Conservation (phyloP, 371 early-diverging fungal species). For the Mortierella sp. region DNA sequence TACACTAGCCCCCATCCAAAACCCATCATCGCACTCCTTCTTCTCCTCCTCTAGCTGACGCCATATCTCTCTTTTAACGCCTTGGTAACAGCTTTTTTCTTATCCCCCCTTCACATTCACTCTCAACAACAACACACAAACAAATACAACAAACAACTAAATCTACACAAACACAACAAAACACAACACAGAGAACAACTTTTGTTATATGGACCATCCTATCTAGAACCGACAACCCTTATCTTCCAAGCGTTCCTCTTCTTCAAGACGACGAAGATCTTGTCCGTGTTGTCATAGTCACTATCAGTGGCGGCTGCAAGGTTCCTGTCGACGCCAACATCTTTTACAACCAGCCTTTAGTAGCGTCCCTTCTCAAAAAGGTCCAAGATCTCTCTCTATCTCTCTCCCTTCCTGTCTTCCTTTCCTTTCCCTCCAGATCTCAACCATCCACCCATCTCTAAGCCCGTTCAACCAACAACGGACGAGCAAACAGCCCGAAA, state of each 20-base stretch:
- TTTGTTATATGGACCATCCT: neutral
- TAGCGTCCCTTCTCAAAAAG: neutral
- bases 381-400: neutral
- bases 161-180: neutral
- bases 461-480: neutral
- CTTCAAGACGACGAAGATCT: neutral
- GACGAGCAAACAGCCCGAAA: neutral
- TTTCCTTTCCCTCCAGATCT: neutral
- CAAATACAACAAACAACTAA: neutral
- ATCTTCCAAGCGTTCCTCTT: conserved; percentile 8
- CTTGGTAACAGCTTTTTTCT: neutral
- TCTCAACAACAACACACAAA: conserved; percentile 1
- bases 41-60: neutral
- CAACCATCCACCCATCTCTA: neutral
- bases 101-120: neutral
- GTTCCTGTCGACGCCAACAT: conserved; percentile 13
- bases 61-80: conserved; percentile 3
- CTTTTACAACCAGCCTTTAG: neutral
- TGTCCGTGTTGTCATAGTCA: neutral
- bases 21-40: neutral
- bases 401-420: no score
- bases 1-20: neutral
- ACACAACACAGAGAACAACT: neutral
- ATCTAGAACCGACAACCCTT: conserved; percentile 2
- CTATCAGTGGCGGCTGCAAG: neutral